Conservation (phyloP, 176 grass and related monocot genomes). For the Tuctoria greenei region DNA sequence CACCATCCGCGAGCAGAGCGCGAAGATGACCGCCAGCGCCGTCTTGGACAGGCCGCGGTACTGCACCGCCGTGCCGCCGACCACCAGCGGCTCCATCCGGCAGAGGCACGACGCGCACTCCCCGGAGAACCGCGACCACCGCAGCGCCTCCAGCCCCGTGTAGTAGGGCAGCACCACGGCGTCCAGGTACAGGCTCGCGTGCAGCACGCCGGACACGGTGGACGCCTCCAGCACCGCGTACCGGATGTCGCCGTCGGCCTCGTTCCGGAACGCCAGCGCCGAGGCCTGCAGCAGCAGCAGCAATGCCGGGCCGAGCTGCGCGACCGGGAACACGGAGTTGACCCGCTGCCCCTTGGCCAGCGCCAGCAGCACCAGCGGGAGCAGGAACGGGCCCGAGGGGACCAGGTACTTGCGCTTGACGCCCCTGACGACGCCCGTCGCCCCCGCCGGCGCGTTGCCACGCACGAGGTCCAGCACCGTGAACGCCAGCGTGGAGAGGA, state of each 20-base stretch:
- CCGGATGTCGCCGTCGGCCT: conserved; percentile 70
- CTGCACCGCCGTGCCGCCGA: conserved; percentile 52
- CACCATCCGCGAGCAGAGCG: conserved; percentile 84
- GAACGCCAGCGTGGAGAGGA: conserved; percentile 69
- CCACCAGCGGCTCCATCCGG: conserved; percentile 65
- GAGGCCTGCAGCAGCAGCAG: conserved; percentile 84
- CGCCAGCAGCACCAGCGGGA: conserved; percentile 72
- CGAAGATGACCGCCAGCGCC: conserved; percentile 73
- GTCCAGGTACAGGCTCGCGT: conserved; percentile 83
- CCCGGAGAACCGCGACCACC: conserved; percentile 67
- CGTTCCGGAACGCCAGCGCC: conserved; percentile 86
- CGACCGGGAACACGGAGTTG: conserved; percentile 69
- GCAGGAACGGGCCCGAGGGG: conserved; percentile 78
- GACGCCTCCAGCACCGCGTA: conserved; percentile 95
- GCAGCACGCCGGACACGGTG: conserved; percentile 89
- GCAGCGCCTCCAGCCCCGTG: conserved; percentile 86
- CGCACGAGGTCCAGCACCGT: conserved; percentile 54
- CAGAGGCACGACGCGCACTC: conserved; percentile 92
- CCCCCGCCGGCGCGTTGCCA: background rate
- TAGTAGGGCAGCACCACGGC: conserved; percentile 88
- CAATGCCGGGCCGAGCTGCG: conserved; percentile 82
- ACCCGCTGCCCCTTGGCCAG: conserved; percentile 81
- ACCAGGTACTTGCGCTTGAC: conserved; percentile 79
- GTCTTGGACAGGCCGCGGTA: conserved; percentile 88
- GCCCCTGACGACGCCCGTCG: background rate